Evolutionary conservation across 495 filamentous ascomycete species (phyloP), one percentile per base, ranked within the genome.

Genomic region (Xylaria curta): DNA sequence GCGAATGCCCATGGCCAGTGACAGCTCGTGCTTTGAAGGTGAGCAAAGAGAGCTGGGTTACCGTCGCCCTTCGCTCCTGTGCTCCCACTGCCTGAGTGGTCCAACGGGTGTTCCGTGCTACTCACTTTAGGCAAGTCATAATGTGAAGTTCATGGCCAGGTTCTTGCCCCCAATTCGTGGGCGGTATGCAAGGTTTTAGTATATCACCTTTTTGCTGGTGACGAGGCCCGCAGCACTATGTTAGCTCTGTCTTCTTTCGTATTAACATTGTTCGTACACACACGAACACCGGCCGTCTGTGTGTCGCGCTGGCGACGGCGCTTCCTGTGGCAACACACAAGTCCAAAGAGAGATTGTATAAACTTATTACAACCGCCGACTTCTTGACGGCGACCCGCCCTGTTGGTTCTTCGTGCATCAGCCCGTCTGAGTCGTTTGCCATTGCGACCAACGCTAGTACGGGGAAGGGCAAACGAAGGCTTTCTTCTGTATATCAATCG

Each of bases 51-150:
- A 59, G 53, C 19, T 59, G 40, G 36, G 36, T 38, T 38, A 38
- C 36, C 36, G 6, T 36, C 6, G 6, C 28, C 3, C 28, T 31
- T 31, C 28, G 36, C 36, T 69, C 51, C 21, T 40, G 64, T 64
- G 61, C 36, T 17, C 46, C 33, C 21, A 33, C 51, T 47, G 19
- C 28, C 21, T 67, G 46, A 33, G 40, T 54, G 64, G 47, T 67
- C 64, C 10, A 67, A 54, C 38, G 10, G 26, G 54, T 59, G 53
- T 21, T 53, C 66, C 28, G 66, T 69, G 33, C 51, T 60, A 60
- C 49, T 46, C 66, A 21, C 54, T 69, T 69, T 69, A 59, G 66
- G 66, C 66, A 69, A 69, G 66, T 69, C 53, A 60, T 53, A 59
- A 69, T 69, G 64, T 40, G 47, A 40, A 28, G 47, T 54, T 54